These are phyloP conservation scores for Martensiomyces pterosporus DNA, from an alignment of 192 early-diverging fungal genomes.

Conservation along the genomic window DNA sequence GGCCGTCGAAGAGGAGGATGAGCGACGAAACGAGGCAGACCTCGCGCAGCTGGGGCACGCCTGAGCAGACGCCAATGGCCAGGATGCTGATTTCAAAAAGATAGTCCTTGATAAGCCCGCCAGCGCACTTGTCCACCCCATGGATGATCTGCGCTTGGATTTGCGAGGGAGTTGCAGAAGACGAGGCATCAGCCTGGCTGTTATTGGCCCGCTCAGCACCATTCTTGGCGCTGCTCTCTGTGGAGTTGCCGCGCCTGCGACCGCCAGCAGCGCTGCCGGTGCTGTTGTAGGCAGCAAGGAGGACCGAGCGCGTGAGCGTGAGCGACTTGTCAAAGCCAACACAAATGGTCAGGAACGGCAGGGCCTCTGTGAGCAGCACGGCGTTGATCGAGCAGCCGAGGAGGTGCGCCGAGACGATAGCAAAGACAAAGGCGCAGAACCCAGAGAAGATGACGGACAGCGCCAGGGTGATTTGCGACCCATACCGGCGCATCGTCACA, in stretches of 20 bases:
- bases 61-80: conserved; percentile 68
- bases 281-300: conserved; percentile 47
- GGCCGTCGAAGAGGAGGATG: conserved; percentile 75
- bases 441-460: conserved; percentile 67
- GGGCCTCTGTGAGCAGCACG: conserved; percentile 74
- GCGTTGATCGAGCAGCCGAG: conserved; percentile 68
- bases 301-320: conserved; percentile 75
- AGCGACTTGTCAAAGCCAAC: conserved; percentile 89
- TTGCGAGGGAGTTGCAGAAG: conserved; percentile 40
- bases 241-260: conserved; percentile 18
- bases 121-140: conserved; percentile 63
- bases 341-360: conserved; percentile 87
- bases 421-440: conserved; percentile 73
- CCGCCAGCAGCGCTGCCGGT: conserved; percentile 5
- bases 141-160: conserved; percentile 60
- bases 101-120: conserved; percentile 69
- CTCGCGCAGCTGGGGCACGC: conserved; percentile 70
- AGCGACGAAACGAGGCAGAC: conserved; percentile 79
- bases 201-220: too few relatives aligned
- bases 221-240: background rate
- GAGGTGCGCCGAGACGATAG: conserved; percentile 63
- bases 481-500: conserved; percentile 78
- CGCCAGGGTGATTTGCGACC: conserved; percentile 75
- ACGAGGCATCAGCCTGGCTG: background rate
- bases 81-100: conserved; percentile 80